Base-by-base conservation (phyloP, 176 grass and related monocot species). In the Oryza punctata region DNA sequence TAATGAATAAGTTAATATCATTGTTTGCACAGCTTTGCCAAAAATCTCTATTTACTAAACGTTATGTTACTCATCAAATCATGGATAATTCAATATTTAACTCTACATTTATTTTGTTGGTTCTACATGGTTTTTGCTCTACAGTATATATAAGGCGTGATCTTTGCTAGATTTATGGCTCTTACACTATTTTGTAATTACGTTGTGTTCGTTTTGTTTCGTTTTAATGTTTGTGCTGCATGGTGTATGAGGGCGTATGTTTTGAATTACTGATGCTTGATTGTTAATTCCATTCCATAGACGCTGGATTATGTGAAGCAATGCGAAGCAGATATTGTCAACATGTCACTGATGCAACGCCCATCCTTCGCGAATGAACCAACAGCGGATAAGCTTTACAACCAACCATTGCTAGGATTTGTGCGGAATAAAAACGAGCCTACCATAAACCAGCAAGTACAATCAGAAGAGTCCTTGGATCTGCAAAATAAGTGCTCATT, bases 271-370 rank as follows among this genome's bases (percentile, higher is more conserved):
- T 84, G 21, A 21, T 65, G 57, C 26, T 88, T 26, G 70, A 21
- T 70, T 45, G 44, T 88, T 32, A 64, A 63, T 79, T 80, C 63
- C 19, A 28, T 87, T 76, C 38, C 21, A 33, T 80, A 95, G 91
- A 91, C 83, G 0, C 46, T 98, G 81, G 89, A 93, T 65, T 95
- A 89, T 57, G 89, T 98, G 69, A 95, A 98, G 82, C 93, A 93
- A 80, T 94, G 96, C 1, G 93, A 98, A 79, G 69, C 91, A 47
- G 96, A 98, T 88, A 84, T 90, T 57, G 92, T 91, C 72, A 86
- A 91, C 77, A 91, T 93, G 90, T 86, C 90, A 29, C 82, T 93
- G 73, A 90, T 95, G 32, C 88, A 90, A 81, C 86, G 87, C 19
- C 83, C 96, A 70, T 88, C 96, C 33, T 67, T 91, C 64, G 81